Conservation (phyloP, 768 basidiomycete species). For the Trichaptum fuscoviolaceum region DNA sequence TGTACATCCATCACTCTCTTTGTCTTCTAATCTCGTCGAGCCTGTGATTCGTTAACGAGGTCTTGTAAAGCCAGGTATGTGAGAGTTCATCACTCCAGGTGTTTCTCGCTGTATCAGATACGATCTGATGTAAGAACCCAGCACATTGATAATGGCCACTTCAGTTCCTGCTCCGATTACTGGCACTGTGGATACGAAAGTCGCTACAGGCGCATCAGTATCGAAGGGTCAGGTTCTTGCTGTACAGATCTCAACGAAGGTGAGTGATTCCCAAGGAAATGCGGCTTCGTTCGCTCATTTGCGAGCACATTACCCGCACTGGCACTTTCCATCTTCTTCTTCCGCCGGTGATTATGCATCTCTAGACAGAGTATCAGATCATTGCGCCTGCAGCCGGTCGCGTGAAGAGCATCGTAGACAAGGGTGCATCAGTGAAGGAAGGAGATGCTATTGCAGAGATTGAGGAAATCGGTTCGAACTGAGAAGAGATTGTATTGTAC, state of each 20-base stretch:
- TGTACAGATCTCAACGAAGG: slow-evolving; percentile 12
- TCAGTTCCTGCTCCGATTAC: background rate
- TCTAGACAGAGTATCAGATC: slow-evolving; percentile 13
- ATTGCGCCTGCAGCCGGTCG: slow-evolving; percentile 9
- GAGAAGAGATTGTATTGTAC: background rate
- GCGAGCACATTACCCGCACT: background rate
- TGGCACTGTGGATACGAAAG: slow-evolving; percentile 6
- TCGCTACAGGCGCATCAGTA: slow-evolving; percentile 8
- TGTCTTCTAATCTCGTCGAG: background rate
- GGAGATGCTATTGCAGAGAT: slow-evolving; percentile 14
- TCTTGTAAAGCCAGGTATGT: no score
- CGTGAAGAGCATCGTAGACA: slow-evolving; percentile 10
- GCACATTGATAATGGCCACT: background rate
- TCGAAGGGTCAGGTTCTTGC: slow-evolving; percentile 10
- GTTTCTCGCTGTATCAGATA: no score
- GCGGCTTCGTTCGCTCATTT: background rate
- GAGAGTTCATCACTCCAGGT: no score
- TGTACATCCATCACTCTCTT: background rate
- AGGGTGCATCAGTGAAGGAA: slow-evolving; percentile 9
- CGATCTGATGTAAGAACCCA: background rate
- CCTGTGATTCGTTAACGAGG: background rate
- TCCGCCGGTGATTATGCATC: background rate
- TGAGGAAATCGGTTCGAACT: background rate
- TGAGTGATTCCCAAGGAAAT: background rate
- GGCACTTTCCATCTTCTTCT: background rate